Percentiles rank a stretch among this genome's conserved stretches.
Conservation (phyloP, 768 basidiomycete genomes). For the Suillus occidentalis region DNA sequence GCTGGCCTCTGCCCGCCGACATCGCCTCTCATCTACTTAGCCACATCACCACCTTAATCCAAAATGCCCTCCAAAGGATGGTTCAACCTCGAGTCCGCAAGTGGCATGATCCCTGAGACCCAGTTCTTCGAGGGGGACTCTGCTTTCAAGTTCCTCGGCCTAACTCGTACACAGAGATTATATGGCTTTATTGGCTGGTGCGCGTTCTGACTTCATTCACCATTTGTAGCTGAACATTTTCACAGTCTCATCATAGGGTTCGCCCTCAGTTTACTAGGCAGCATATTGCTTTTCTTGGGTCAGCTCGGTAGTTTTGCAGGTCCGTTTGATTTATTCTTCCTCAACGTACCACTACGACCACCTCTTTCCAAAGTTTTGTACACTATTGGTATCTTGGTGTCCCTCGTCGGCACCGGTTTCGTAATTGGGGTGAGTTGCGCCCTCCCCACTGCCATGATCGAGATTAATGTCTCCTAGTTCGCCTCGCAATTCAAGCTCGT, state of each 20-base stretch:
- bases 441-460: neutral
- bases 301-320: constrained; percentile 70
- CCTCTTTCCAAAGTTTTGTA: constrained; percentile 61
- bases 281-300: constrained; percentile 74
- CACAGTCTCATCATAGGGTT: constrained; percentile 75
- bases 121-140: constrained; percentile 89
- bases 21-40: too few species aligned
- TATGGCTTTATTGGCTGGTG: constrained; percentile 88
- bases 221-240: neutral
- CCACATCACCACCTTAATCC: neutral
- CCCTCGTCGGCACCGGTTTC: constrained; percentile 87
- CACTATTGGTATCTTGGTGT: constrained; percentile 77
- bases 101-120: constrained; percentile 65
- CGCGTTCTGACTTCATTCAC: constrained; percentile 22
- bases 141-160: constrained; percentile 76
- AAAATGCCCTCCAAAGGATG: constrained; percentile 70
- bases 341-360: constrained; percentile 4
- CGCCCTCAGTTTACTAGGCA: constrained; percentile 75
- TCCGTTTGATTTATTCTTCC: constrained; percentile 37
- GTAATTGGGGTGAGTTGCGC: constrained; percentile 74
- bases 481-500: constrained; percentile 80
- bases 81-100: constrained; percentile 79
- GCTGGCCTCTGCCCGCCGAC: neutral
- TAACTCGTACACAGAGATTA: constrained; percentile 77
- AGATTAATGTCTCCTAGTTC: constrained; percentile 48